Percentiles rank a stretch among this genome's conserved stretches.
These are phyloP conservation scores for Cytospora piceae DNA, from an alignment of 2,329 filamentous ascomycete species.

Conservation along the genomic window DNA sequence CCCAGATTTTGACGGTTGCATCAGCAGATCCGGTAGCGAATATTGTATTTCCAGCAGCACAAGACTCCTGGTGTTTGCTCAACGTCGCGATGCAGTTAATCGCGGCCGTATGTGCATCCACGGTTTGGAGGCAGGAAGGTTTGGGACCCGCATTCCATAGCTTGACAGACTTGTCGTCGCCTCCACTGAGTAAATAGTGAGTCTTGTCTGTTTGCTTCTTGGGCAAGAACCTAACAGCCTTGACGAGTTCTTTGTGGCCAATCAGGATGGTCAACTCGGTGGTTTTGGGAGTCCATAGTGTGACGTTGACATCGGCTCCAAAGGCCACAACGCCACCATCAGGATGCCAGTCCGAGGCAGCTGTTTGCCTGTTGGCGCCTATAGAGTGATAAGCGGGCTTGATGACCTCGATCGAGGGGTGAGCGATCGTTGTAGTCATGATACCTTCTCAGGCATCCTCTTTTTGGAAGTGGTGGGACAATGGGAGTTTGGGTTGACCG, in stretches of 20 bases:
- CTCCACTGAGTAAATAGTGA: slow-evolving; percentile 74
- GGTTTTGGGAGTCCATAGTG: slow-evolving; percentile 75
- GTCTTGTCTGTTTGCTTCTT: slow-evolving; percentile 46
- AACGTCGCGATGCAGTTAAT: slow-evolving; percentile 69
- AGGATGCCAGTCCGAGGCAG: slow-evolving; percentile 85
- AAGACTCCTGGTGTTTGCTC: slow-evolving; percentile 32
- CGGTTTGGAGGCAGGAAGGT: slow-evolving; percentile 54
- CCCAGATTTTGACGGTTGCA: slow-evolving; percentile 73
- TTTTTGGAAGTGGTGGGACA: not conserved
- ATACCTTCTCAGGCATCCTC: not conserved
- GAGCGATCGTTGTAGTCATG: not conserved
- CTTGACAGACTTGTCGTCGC: slow-evolving; percentile 76
- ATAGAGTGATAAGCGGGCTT: slow-evolving; percentile 63
- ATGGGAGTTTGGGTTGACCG: not conserved
- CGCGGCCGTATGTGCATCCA: slow-evolving; percentile 71
- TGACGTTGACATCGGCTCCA: slow-evolving; percentile 86
- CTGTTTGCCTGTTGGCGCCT: slow-evolving; percentile 88
- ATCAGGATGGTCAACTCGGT: slow-evolving; percentile 68
- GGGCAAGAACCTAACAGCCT: slow-evolving; percentile 79
- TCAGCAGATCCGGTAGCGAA: slow-evolving; percentile 83
- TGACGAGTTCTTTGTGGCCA: slow-evolving; percentile 80
- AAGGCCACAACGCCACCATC: slow-evolving; percentile 74
- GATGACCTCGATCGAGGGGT: slow-evolving; percentile 15
- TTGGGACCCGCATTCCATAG: slow-evolving; percentile 62
- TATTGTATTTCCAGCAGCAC: slow-evolving; percentile 40